These are phyloP conservation scores for Neonectria ditissima DNA, from an alignment of 2,329 filamentous ascomycete species.

Conservation along the genomic window DNA sequence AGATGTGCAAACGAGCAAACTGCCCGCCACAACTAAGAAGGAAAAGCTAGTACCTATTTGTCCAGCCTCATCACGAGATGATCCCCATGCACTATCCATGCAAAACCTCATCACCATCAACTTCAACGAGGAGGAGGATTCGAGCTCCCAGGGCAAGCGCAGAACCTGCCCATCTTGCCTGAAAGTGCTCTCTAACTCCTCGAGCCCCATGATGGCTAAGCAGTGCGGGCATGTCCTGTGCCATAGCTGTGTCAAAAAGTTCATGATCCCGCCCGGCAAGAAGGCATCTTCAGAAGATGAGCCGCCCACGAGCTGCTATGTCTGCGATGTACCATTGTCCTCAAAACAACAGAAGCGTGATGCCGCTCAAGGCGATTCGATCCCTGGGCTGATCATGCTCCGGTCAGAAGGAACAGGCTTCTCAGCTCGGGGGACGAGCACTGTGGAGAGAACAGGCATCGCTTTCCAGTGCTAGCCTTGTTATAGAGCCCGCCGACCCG, in stretches of 20 bases:
- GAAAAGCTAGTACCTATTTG: constrained; percentile 79
- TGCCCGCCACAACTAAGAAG: constrained; percentile 69
- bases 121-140: constrained; percentile 77
- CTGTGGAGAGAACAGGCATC: constrained; percentile 82
- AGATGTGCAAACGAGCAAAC: constrained; percentile 56
- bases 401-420: constrained; percentile 92
- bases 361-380: constrained; percentile 66
- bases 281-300: constrained; percentile 58
- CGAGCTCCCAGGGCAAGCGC: constrained; percentile 57
- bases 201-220: constrained; percentile 84
- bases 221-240: constrained; percentile 95
- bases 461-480: constrained; percentile 82
- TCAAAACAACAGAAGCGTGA: constrained; percentile 57
- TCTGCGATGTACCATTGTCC: constrained; percentile 85
- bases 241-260: constrained; percentile 84
- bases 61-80: constrained; percentile 75
- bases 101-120: constrained; percentile 81
- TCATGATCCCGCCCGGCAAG: constrained; percentile 73
- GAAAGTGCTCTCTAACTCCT: constrained; percentile 84
- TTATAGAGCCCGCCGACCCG: neutral
- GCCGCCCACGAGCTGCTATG: constrained; percentile 73
- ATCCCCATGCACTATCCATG: constrained; percentile 80
- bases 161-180: constrained; percentile 85
- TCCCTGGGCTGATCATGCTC: constrained; percentile 81
- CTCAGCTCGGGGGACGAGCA: constrained; percentile 85